Conservation (phyloP, 148 eudicot species). For the Cornus florida region DNA sequence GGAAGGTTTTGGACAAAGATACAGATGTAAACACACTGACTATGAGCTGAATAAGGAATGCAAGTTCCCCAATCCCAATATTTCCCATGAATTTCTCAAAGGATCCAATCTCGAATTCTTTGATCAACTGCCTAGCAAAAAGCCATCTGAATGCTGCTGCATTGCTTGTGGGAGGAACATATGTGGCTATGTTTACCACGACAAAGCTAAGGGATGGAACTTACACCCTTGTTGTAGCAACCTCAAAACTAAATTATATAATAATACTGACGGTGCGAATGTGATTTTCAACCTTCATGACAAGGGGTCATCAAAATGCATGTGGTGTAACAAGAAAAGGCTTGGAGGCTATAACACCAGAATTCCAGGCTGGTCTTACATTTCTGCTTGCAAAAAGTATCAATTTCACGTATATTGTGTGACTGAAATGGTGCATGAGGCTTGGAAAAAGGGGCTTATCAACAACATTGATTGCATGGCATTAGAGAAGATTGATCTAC, state of each 20-base stretch:
- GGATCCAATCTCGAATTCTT: conserved; percentile 15
- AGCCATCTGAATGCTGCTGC: conserved; percentile 8
- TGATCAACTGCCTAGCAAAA: conserved; percentile 1
- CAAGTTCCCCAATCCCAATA: background rate
- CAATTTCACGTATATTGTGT: too few species aligned
- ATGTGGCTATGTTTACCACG: conserved; percentile 14
- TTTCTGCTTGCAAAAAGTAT: conserved; percentile 2
- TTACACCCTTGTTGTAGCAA: conserved; percentile 23
- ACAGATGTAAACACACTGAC: conserved; percentile 14
- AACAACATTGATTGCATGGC: background rate
- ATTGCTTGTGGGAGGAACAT: conserved; percentile 25
- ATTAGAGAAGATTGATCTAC: conserved; percentile 10
- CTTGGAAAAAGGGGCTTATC: too few species aligned
- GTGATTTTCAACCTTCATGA: background rate
- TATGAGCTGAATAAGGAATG: conserved; percentile 20
- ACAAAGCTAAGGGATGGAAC: background rate
- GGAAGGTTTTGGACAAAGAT: conserved; percentile 15
- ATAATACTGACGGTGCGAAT: background rate
- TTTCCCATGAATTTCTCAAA: conserved; percentile 13
- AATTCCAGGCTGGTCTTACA: conserved; percentile 25
- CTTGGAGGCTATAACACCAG: background rate
- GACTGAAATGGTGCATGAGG: too few species aligned
- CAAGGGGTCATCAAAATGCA: conserved; percentile 15
- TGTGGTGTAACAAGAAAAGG: conserved; percentile 23
- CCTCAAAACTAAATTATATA: conserved; percentile 7